Percentiles rank a stretch among this genome's conserved stretches.
Conservation (phyloP, 805 yeast genomes). For the Lipomyces starkeyi region DNA sequence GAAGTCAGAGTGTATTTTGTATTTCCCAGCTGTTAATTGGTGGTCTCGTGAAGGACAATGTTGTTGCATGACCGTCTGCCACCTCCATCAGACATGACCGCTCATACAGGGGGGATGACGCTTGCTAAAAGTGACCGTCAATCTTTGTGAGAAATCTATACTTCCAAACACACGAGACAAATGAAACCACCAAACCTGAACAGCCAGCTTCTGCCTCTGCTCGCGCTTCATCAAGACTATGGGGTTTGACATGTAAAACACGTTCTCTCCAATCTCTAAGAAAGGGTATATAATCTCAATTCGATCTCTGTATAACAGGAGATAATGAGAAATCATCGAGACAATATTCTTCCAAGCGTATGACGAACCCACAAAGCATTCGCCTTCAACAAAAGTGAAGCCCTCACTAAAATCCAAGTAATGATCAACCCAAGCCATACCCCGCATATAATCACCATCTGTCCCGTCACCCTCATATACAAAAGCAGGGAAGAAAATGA, state of each 20-base stretch:
- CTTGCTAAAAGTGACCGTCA: too few relatives aligned
- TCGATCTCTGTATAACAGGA: neutral
- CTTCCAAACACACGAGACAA: too few relatives aligned
- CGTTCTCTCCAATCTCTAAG: neutral
- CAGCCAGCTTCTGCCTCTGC: too few relatives aligned
- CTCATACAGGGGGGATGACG: too few relatives aligned
- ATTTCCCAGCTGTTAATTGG: too few relatives aligned
- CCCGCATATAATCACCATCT: constrained; percentile 4
- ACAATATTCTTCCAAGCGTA: constrained; percentile 2
- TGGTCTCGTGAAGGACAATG: too few relatives aligned
- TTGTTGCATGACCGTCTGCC: too few relatives aligned
- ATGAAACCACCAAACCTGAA: too few relatives aligned
- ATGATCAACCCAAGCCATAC: constrained; percentile 6
- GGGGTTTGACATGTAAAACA: neutral
- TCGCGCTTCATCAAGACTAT: neutral
- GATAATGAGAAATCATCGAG: constrained; percentile 5
- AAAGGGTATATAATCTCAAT: neutral
- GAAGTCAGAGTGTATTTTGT: too few relatives aligned
- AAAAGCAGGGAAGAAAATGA: neutral
- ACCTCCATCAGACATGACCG: too few relatives aligned
- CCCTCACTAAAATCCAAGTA: constrained; percentile 3
- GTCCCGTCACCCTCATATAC: constrained; percentile 5
- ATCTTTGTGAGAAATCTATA: too few relatives aligned
- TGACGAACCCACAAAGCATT: constrained; percentile 5
- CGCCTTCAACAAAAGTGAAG: constrained; percentile 6